Percentiles rank a stretch among this genome's conserved stretches.
Conservation (phyloP, 306 rosid species). For the Amphicarpaea edgeworthii region DNA sequence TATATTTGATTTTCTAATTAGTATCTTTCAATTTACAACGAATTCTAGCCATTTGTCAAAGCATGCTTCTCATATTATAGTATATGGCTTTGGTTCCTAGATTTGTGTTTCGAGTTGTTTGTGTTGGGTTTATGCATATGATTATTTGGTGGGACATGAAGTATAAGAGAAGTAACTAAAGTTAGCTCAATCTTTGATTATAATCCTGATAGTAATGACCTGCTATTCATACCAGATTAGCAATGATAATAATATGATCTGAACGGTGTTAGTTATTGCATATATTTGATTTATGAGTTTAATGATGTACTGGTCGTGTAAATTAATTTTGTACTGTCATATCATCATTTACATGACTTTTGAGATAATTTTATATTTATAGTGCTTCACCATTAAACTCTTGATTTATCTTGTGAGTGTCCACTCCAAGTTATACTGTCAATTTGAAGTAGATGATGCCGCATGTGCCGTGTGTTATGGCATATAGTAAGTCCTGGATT, state of each 20-base stretch:
- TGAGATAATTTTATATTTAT: too few relatives aligned
- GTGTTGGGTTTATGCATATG: constrained; percentile 7
- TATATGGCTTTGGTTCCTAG: not conserved
- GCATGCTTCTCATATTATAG: too few relatives aligned
- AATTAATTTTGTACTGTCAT: too few relatives aligned
- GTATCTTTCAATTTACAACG: not conserved
- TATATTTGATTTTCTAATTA: constrained; percentile 18
- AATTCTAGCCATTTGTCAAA: not conserved
- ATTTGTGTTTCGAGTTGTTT: constrained; percentile 22
- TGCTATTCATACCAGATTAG: not conserved
- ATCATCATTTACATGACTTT: too few relatives aligned
- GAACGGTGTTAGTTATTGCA: not conserved
- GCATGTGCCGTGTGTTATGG: not conserved
- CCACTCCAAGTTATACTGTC: not conserved
- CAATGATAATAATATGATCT: constrained; percentile 1
- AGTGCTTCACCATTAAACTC: too few relatives aligned
- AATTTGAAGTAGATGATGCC: not conserved
- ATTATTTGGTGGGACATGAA: constrained; percentile 11
- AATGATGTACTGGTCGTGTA: too few relatives aligned
- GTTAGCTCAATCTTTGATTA: not conserved
- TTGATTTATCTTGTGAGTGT: too few relatives aligned
- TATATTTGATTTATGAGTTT: not conserved
- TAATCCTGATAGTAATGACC: not conserved
- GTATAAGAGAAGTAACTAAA: not conserved
- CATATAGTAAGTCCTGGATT: not conserved